Evolutionary conservation across 495 filamentous ascomycete species (phyloP).

Genomic region (Hyaloscypha hepaticicola): DNA sequence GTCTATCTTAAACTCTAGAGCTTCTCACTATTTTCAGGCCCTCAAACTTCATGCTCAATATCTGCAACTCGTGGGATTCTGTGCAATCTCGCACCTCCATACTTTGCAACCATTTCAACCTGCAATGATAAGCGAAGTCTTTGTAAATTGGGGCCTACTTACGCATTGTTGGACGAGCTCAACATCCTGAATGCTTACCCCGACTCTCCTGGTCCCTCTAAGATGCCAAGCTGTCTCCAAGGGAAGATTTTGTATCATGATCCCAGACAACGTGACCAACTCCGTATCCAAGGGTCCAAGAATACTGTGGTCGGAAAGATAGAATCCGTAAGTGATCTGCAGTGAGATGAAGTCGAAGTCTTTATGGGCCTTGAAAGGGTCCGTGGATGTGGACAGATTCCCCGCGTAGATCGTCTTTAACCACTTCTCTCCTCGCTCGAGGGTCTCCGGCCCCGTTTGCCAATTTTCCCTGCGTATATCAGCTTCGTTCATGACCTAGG

Average conservation of each 20-base stretch:
- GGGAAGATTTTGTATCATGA: constrained; percentile 59
- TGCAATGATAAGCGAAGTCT: not conserved
- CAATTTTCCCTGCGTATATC: constrained; percentile 36
- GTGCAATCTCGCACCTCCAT: constrained; percentile 17
- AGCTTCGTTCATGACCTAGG: not conserved
- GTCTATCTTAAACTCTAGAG: too few relatives aligned
- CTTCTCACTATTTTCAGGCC: not conserved
- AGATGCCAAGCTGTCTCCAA: constrained; percentile 58
- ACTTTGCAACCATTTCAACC: constrained; percentile 29
- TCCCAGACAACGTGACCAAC: constrained; percentile 52
- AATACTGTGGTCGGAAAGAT: constrained; percentile 53
- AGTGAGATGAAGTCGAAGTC: constrained; percentile 43
- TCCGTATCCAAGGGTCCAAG: constrained; percentile 54
- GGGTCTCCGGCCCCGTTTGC: constrained; percentile 47
- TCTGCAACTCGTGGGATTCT: constrained; percentile 27
- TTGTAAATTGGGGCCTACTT: constrained; percentile 2
- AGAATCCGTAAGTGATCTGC: constrained; percentile 58
- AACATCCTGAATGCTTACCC: constrained; percentile 50
- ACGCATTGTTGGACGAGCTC: constrained; percentile 39
- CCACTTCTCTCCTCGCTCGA: constrained; percentile 45
- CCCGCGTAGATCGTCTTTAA: constrained; percentile 43
- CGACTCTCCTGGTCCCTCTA: constrained; percentile 51
- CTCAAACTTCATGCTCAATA: constrained; percentile 28
- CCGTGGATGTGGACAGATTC: constrained; percentile 40
- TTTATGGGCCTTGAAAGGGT: constrained; percentile 48